phyloP scores from a whole-genome alignment of 2,329 filamentous ascomycete genomes.

The Hypoxylon sp. region DNA sequence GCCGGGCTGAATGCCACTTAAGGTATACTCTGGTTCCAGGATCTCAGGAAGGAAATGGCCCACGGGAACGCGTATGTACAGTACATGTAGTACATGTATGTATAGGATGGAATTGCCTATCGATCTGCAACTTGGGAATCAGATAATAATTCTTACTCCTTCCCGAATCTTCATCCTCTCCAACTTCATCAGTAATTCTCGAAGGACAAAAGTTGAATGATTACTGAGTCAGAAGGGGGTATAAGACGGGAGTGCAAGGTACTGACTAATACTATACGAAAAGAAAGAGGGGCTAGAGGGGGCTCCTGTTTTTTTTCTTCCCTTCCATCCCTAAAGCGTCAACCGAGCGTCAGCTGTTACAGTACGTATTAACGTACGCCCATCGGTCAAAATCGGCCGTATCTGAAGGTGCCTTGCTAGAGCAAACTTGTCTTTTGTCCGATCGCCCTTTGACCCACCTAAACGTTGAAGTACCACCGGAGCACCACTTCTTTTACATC shows the following conservation, averaged over 20 bases:
- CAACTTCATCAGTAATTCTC: constrained; percentile 10
- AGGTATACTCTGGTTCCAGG: constrained; percentile 37
- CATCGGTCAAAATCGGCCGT: constrained; percentile 45
- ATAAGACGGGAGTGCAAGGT: constrained; percentile 13
- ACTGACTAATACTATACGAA: constrained; percentile 37
- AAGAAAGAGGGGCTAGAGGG: constrained; percentile 35
- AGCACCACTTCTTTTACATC: constrained; percentile 31
- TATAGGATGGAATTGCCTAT: constrained; percentile 1
- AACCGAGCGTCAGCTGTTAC: constrained; percentile 45
- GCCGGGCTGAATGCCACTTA: constrained; percentile 29
- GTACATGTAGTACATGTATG: constrained; percentile 27
- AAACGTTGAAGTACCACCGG: constrained; percentile 22
- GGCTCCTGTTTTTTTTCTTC: constrained; percentile 8
- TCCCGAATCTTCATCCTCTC: constrained; percentile 24
- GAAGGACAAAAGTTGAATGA: background rate
- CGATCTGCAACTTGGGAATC: constrained; percentile 30
- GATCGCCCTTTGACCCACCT: constrained; percentile 41
- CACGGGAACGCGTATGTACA: constrained; percentile 20
- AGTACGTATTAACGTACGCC: constrained; percentile 13
- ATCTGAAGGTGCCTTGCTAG: constrained; percentile 18
- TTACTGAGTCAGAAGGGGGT: constrained; percentile 3
- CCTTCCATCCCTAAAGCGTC: constrained; percentile 34
- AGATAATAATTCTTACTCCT: constrained; percentile 32
- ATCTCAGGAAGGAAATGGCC: constrained; percentile 8
- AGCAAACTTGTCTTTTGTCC: constrained; percentile 40